These are phyloP conservation scores for Corylus avellana DNA, from an alignment of 306 rosid species.

Conservation along the genomic window DNA sequence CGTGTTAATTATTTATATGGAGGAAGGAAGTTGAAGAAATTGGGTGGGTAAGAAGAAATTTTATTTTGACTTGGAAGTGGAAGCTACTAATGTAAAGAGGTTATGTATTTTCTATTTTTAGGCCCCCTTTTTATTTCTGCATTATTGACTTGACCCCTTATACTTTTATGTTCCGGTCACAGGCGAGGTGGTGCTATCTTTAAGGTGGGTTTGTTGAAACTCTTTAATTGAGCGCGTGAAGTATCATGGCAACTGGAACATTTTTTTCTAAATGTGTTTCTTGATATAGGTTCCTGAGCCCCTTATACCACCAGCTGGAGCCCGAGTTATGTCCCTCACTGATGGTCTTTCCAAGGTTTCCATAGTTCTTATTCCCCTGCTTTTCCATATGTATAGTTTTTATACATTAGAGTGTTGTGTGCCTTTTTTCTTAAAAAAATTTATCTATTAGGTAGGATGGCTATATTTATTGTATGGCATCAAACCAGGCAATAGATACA, in stretches of 20 bases:
- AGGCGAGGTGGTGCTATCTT: conserved; percentile 86
- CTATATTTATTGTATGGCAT: conserved; percentile 13
- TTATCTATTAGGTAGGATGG: conserved; percentile 4
- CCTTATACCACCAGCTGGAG: conserved; percentile 93
- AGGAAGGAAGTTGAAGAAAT: conserved; percentile 95
- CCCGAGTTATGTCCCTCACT: conserved; percentile 90
- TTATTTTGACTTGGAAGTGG: conserved; percentile 21
- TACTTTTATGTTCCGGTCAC: conserved; percentile 42
- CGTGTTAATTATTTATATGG: conserved; percentile 88
- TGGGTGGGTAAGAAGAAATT: conserved; percentile 83
- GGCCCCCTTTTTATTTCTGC: conserved; percentile 15
- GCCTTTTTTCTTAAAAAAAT: background rate
- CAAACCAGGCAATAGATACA: conserved; percentile 14
- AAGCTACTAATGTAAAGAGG: background rate
- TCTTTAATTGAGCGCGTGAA: conserved; percentile 24
- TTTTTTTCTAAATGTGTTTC: conserved; percentile 26
- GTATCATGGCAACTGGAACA: conserved; percentile 22
- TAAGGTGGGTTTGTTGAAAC: conserved; percentile 60
- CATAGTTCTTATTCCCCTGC: background rate
- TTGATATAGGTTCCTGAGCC: conserved; percentile 88
- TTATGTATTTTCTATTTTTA: conserved; percentile 17
- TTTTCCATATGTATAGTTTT: background rate
- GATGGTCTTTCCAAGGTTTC: conserved; percentile 96
- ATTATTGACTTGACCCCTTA: conserved; percentile 31
- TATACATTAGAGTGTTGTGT: conserved; percentile 8